Conservation (phyloP, 2,329 filamentous ascomycete species). For the Botrytis sinoallii region DNA sequence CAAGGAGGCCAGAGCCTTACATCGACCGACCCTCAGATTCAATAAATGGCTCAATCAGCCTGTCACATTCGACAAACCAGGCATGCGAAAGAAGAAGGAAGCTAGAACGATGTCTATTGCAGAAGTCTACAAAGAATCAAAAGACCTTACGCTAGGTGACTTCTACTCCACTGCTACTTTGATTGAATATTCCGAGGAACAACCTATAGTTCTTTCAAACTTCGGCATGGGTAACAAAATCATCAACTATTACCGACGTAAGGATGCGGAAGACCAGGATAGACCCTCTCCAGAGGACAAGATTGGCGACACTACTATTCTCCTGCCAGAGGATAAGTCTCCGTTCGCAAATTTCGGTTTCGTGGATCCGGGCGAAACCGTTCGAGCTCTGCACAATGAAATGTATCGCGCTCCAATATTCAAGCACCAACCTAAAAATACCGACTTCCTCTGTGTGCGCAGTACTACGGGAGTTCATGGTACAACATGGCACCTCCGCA, state of each 20-base stretch:
- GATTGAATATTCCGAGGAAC: constrained; percentile 94
- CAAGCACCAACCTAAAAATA: constrained; percentile 72
- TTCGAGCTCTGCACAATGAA: constrained; percentile 86
- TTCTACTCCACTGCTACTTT: constrained; percentile 78
- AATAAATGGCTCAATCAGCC: constrained; percentile 63
- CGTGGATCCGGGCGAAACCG: constrained; percentile 85
- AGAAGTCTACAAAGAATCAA: constrained; percentile 75
- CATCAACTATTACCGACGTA: constrained; percentile 93
- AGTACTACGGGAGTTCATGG: constrained; percentile 77
- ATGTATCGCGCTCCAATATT: constrained; percentile 96
- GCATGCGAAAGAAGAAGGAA: constrained; percentile 74
- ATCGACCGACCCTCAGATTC: constrained; percentile 75
- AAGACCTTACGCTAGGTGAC: constrained; percentile 80
- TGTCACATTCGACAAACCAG: constrained; percentile 71
- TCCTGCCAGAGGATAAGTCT: constrained; percentile 91
- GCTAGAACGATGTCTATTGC: constrained; percentile 76
- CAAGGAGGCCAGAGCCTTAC: constrained; percentile 75
- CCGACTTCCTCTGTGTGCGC: constrained; percentile 84
- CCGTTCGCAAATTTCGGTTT: constrained; percentile 94
- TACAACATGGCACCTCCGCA: constrained; percentile 77
- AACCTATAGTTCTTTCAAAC: constrained; percentile 86
- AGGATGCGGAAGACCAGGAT: constrained; percentile 58
- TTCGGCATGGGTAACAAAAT: constrained; percentile 96
- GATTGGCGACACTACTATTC: constrained; percentile 81
- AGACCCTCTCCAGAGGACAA: constrained; percentile 53